Percentiles rank a stretch among this genome's conserved stretches.
These are phyloP conservation scores for Albizia julibrissin DNA, from an alignment of 306 rosid genomes.

Conservation along the genomic window DNA sequence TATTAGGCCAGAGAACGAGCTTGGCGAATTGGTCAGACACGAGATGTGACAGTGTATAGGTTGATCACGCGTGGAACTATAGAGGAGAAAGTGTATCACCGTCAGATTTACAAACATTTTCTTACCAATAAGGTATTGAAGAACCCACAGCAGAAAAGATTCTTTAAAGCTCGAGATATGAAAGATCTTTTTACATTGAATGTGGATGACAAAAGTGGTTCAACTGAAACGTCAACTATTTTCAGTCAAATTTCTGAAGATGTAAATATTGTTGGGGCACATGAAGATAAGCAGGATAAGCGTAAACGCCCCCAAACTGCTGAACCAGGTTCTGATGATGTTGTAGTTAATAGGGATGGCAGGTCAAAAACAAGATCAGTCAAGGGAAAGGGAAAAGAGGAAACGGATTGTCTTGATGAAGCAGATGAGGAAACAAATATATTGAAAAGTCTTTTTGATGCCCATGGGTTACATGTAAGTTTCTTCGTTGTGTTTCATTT, in stretches of 20 bases:
- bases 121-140: conserved; percentile 91
- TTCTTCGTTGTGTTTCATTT: conserved; percentile 27
- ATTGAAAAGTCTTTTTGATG: conserved; percentile 75
- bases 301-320: conserved; percentile 34
- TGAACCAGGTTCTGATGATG: conserved; percentile 36
- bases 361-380: conserved; percentile 41
- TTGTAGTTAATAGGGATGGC: conserved; percentile 37
- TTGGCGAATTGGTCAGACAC: conserved; percentile 98
- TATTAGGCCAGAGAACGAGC: conserved; percentile 96
- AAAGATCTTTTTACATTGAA: conserved; percentile 85
- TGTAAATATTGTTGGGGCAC: conserved; percentile 59
- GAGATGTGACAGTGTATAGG: conserved; percentile 91
- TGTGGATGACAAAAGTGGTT: conserved; percentile 66
- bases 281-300: conserved; percentile 50
- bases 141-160: conserved; percentile 97
- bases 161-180: conserved; percentile 97
- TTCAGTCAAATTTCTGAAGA: conserved; percentile 78
- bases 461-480: conserved; percentile 92
- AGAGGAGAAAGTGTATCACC: conserved; percentile 95
- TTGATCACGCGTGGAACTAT: conserved; percentile 94
- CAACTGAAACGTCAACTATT: conserved; percentile 88
- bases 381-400: conserved; percentile 61
- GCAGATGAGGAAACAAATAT: conserved; percentile 73
- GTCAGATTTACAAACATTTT: conserved; percentile 97
- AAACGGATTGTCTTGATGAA: conserved; percentile 51